Evolutionary conservation across 352 stramenopile species (phyloP).

Genomic region (Lagenidium giganteum): DNA sequence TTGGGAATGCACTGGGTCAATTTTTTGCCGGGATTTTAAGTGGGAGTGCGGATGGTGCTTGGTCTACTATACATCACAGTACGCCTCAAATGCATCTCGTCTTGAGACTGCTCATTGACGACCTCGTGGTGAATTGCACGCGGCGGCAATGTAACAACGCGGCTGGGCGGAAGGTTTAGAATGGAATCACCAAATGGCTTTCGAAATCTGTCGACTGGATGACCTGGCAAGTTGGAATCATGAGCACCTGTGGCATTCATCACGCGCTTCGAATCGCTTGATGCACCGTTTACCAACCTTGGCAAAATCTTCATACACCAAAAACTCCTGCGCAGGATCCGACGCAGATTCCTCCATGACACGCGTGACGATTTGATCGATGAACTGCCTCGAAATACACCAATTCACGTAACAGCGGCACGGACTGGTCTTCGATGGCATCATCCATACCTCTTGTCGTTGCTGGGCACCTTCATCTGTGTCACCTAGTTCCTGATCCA

Average conservation of each 20-base stretch:
- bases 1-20: too few species aligned
- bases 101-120: too few species aligned
- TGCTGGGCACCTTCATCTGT: conserved; percentile 15
- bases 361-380: conserved; percentile 35
- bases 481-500: conserved; percentile 24
- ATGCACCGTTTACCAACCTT: conserved; percentile 22
- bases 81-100: too few species aligned
- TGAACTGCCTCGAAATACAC: conserved; percentile 15
- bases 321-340: conserved; percentile 31
- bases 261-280: background rate
- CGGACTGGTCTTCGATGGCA: too few species aligned
- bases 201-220: conserved; percentile 61
- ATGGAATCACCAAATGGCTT: conserved; percentile 43
- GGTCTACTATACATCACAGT: too few species aligned
- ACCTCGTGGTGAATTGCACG: too few species aligned
- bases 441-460: conserved; percentile 31
- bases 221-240: conserved; percentile 16
- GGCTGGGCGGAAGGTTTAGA: conserved; percentile 19
- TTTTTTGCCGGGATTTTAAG: too few species aligned
- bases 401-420: background rate
- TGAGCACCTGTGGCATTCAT: background rate
- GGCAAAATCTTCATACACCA: conserved; percentile 57
- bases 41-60: too few species aligned
- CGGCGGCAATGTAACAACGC: too few species aligned
- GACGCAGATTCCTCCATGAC: conserved; percentile 54